Conservation (phyloP, 805 yeast genomes). For the Sugiyamaella chiloensis region DNA sequence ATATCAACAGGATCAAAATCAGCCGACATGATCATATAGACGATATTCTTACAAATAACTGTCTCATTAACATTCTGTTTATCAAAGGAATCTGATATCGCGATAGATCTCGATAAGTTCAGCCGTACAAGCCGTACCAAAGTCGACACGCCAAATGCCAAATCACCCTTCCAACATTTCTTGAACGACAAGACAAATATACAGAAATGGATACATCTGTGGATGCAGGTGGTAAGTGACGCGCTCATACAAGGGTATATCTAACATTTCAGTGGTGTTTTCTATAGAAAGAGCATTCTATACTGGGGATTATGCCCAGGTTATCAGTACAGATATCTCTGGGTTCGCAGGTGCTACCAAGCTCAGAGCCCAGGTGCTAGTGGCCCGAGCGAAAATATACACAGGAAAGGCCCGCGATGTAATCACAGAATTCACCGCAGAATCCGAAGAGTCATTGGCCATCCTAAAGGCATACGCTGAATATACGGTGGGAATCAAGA, state of each 20-base stretch:
- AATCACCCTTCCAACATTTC: background rate
- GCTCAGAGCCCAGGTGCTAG: slow-evolving; percentile 33
- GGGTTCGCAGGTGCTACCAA: slow-evolving; percentile 24
- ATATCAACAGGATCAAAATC: too few relatives aligned
- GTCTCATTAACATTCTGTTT: too few relatives aligned
- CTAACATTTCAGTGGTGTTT: slow-evolving; percentile 27
- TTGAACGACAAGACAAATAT: too few relatives aligned
- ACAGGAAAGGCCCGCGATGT: slow-evolving; percentile 34
- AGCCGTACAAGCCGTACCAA: too few relatives aligned
- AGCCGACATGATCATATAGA: too few relatives aligned
- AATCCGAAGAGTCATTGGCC: slow-evolving; percentile 25
- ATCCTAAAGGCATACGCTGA: slow-evolving; percentile 30
- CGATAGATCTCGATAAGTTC: too few relatives aligned
- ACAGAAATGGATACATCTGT: slow-evolving; percentile 29
- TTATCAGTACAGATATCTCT: slow-evolving; percentile 28
- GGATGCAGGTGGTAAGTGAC: slow-evolving; percentile 30
- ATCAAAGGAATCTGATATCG: too few relatives aligned
- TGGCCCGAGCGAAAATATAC: slow-evolving; percentile 38
- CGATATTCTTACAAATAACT: too few relatives aligned
- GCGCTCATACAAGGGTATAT: too few relatives aligned
- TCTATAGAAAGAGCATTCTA: slow-evolving; percentile 40
- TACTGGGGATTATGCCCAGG: slow-evolving; percentile 38
- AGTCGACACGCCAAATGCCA: background rate
- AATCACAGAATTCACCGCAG: slow-evolving; percentile 25
- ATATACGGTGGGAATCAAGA: slow-evolving; percentile 23